These are phyloP conservation scores for Phytophthora sp. DNA, from an alignment of 352 stramenopile species.

Conservation along the genomic window DNA sequence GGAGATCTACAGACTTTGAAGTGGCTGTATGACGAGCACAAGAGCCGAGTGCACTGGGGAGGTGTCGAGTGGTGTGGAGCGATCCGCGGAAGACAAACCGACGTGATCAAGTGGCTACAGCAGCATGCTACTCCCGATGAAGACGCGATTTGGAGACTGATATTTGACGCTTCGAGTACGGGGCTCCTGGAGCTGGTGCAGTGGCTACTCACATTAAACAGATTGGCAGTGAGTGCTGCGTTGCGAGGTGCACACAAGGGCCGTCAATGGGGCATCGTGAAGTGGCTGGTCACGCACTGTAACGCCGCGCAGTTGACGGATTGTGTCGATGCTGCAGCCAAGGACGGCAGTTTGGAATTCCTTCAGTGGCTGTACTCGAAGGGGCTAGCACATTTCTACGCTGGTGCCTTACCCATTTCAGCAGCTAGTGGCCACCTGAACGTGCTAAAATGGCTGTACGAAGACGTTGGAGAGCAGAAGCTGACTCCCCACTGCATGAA, in stretches of 20 bases:
- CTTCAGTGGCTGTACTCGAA: constrained; percentile 20
- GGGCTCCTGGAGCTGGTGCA: constrained; percentile 21
- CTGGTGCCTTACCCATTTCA: constrained; percentile 1
- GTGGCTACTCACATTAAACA: constrained; percentile 13
- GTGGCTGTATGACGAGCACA: constrained; percentile 18
- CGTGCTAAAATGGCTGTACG: constrained; percentile 22
- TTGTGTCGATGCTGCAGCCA: constrained; percentile 18
- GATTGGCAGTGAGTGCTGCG: constrained; percentile 7
- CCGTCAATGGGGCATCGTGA: constrained; percentile 19
- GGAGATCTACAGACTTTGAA: constrained; percentile 21
- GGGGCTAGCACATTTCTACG: background rate
- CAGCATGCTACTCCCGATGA: constrained; percentile 4
- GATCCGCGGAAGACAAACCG: constrained; percentile 12
- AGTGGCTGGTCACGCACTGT: constrained; percentile 17
- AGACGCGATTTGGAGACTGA: constrained; percentile 14
- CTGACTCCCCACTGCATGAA: constrained; percentile 24
- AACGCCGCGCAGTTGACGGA: background rate
- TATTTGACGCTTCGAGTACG: constrained; percentile 9
- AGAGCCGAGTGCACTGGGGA: constrained; percentile 29
- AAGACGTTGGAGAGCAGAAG: constrained; percentile 13
- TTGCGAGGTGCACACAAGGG: constrained; percentile 20
- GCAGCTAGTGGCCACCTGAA: constrained; percentile 16
- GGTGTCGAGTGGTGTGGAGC: constrained; percentile 25
- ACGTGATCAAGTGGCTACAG: constrained; percentile 26
- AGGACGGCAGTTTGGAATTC: constrained; percentile 23